Evolutionary conservation across 768 basidiomycete genomes (phyloP).

Genomic region (Hebeloma cylindrosporum): DNA sequence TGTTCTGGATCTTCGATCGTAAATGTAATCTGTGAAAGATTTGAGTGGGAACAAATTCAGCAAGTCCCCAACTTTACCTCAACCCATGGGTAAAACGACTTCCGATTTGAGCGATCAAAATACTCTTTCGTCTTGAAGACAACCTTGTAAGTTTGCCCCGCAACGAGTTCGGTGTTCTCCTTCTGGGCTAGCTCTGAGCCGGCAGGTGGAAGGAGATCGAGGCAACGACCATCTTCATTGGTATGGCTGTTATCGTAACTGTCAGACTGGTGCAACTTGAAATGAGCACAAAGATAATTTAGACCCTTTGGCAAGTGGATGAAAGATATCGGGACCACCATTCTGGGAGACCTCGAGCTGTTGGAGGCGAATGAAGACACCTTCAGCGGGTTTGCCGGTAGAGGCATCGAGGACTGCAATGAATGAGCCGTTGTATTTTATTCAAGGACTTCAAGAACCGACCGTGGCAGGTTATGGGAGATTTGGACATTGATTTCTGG

Average conservation of each 20-base stretch:
- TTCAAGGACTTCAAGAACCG: background rate
- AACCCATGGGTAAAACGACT: slow-evolving; percentile 88
- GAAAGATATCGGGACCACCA: slow-evolving; percentile 45
- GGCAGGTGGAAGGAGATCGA: slow-evolving; percentile 63
- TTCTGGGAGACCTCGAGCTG: slow-evolving; percentile 37
- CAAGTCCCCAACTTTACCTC: slow-evolving; percentile 53
- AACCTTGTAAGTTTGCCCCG: slow-evolving; percentile 76
- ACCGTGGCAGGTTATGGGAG: slow-evolving; percentile 94
- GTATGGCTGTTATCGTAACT: slow-evolving; percentile 51
- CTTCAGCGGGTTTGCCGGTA: slow-evolving; percentile 75
- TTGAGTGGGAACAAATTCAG: slow-evolving; percentile 5
- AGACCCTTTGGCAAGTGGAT: slow-evolving; percentile 62
- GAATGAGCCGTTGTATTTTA: background rate
- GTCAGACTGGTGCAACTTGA: slow-evolving; percentile 8
- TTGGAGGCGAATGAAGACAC: slow-evolving; percentile 66
- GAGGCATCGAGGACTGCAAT: slow-evolving; percentile 81
- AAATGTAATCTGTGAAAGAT: slow-evolving; percentile 67
- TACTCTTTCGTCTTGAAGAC: slow-evolving; percentile 83
- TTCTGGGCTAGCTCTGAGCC: slow-evolving; percentile 44
- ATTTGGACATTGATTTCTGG: slow-evolving; percentile 36
- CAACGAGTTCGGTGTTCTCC: slow-evolving; percentile 44
- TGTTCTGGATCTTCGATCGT: slow-evolving; percentile 67
- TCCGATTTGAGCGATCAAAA: slow-evolving; percentile 60
- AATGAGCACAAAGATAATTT: slow-evolving; percentile 10
- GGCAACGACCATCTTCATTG: slow-evolving; percentile 80